Conservation (phyloP, 2,329 filamentous ascomycete genomes). For the Salinomyces thailandicus region DNA sequence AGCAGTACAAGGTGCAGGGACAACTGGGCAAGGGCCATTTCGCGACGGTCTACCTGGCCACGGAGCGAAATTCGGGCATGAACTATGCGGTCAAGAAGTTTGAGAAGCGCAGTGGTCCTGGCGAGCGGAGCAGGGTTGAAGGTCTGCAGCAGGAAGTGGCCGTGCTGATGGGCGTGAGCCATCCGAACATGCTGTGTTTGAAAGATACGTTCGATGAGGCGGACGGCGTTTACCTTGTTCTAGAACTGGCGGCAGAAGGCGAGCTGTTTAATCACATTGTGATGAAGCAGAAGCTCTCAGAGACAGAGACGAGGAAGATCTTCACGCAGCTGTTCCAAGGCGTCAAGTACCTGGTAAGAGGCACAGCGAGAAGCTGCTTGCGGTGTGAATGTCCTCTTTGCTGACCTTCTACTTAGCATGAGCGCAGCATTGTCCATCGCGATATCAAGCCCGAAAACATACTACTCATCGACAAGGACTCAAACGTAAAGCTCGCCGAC, state of each 20-base stretch:
- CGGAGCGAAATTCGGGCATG: conserved; percentile 72
- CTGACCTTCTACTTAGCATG: conserved; percentile 52
- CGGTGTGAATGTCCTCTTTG: conserved; percentile 2
- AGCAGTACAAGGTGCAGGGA: conserved; percentile 75
- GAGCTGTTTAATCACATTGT: conserved; percentile 96
- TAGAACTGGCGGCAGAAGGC: conserved; percentile 84
- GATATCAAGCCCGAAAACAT: conserved; percentile 99
- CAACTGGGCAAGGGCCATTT: conserved; percentile 93
- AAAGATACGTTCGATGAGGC: conserved; percentile 92
- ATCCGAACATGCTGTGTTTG: conserved; percentile 82
- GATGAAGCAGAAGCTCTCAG: conserved; percentile 75
- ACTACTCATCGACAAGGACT: conserved; percentile 69
- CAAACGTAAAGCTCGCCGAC: conserved; percentile 85
- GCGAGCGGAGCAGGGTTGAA: conserved; percentile 74
- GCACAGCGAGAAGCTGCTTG: too few species aligned
- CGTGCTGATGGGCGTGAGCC: conserved; percentile 92
- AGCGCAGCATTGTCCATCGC: conserved; percentile 91
- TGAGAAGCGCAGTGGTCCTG: conserved; percentile 69
- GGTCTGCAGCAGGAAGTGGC: conserved; percentile 91
- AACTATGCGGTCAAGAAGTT: conserved; percentile 92
- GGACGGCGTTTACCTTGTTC: conserved; percentile 79
- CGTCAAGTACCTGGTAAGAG: conserved; percentile 79
- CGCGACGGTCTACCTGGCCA: conserved; percentile 81
- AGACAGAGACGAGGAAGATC: conserved; percentile 73
- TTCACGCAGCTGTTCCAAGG: conserved; percentile 89